A percentile compares a stretch with the other conserved stretches of the same genome.
phyloP scores from a whole-genome alignment of 2,329 filamentous ascomycete genomes.

The Neurospora sp. region DNA sequence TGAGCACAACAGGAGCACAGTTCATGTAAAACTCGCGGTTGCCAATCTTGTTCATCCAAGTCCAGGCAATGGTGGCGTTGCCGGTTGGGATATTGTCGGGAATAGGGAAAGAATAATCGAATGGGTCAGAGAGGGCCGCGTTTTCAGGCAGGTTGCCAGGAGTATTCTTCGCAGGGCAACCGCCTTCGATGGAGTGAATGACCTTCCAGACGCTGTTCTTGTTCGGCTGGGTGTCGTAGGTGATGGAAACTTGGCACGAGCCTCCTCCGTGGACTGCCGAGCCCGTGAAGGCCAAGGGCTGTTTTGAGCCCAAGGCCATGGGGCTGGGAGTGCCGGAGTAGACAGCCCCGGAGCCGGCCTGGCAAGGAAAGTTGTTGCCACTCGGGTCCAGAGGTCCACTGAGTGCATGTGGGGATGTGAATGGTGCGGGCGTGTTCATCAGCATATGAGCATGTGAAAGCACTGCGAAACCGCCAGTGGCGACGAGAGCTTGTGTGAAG shows the following conservation, averaged over 20 bases:
- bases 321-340: constrained; percentile 43
- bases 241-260: constrained; percentile 82
- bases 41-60: constrained; percentile 88
- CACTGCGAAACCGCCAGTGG: constrained; percentile 46
- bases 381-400: too few species aligned
- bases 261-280: constrained; percentile 80
- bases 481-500: constrained; percentile 37
- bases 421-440: constrained; percentile 58
- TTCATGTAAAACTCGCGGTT: constrained; percentile 99
- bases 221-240: constrained; percentile 62
- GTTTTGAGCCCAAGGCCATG: constrained; percentile 53
- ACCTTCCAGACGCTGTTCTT: constrained; percentile 70
- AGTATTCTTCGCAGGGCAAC: constrained; percentile 59
- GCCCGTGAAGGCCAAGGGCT: constrained; percentile 58
- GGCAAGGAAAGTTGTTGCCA: constrained; percentile 79
- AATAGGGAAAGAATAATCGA: constrained; percentile 59
- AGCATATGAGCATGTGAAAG: constrained; percentile 65
- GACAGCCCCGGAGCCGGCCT: constrained; percentile 38
- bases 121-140: constrained; percentile 34
- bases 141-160: constrained; percentile 45
- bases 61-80: constrained; percentile 78
- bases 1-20: constrained; percentile 67
- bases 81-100: constrained; percentile 64
- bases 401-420: too few species aligned
- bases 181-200: constrained; percentile 78